These are phyloP conservation scores for Phytophthora pini DNA, from an alignment of 352 stramenopile genomes.

Conservation along the genomic window DNA sequence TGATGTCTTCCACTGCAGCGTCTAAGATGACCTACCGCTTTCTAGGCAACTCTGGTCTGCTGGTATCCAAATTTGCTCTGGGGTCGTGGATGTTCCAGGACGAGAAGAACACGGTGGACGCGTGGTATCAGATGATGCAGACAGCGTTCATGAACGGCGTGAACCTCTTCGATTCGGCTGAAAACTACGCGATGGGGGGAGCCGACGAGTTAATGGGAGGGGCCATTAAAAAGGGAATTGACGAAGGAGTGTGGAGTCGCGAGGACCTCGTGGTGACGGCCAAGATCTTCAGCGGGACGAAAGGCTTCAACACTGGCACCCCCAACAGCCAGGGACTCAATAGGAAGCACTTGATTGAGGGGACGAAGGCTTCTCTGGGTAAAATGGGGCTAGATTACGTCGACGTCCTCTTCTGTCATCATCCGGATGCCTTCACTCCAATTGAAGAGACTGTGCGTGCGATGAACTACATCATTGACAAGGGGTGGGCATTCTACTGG, in stretches of 20 bases:
- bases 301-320: background rate
- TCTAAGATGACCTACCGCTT: background rate
- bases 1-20: background rate
- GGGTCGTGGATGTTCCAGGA: slow-evolving; percentile 1
- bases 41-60: background rate
- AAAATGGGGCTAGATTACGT: slow-evolving; percentile 54
- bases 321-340: background rate
- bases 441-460: slow-evolving; percentile 36
- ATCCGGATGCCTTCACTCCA: slow-evolving; percentile 44
- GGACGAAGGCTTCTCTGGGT: slow-evolving; percentile 38
- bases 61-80: background rate
- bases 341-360: background rate
- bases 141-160: background rate
- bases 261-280: background rate
- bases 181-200: background rate
- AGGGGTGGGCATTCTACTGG: slow-evolving; percentile 64
- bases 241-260: background rate
- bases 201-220: background rate
- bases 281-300: background rate
- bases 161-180: background rate
- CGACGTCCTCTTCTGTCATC: slow-evolving; percentile 66
- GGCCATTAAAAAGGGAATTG: background rate
- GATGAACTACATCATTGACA: slow-evolving; percentile 64
- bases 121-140: slow-evolving; percentile 1
- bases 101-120: background rate